These are phyloP conservation scores for Boletus sp. DNA, from an alignment of 768 basidiomycete species.

Conservation along the genomic window DNA sequence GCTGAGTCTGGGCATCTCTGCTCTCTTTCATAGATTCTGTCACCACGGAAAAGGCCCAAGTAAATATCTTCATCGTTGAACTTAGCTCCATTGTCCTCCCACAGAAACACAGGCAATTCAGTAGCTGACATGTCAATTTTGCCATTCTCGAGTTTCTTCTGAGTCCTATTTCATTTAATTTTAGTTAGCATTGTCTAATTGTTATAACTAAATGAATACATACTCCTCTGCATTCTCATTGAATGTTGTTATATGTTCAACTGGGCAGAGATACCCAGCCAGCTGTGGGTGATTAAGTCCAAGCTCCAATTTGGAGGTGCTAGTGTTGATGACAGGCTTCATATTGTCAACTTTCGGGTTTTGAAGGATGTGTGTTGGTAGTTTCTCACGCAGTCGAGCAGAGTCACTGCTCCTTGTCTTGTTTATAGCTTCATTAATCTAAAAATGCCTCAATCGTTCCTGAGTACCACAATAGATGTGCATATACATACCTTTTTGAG, in stretches of 20 bases:
- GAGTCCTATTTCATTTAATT: no score
- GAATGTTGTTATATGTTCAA: background rate
- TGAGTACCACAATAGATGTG: background rate
- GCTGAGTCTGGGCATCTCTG: no score
- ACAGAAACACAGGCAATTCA: no score
- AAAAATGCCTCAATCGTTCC: background rate
- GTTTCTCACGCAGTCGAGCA: background rate
- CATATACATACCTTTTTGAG: background rate
- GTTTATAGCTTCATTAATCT: background rate
- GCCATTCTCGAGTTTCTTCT: no score
- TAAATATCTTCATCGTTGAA: background rate
- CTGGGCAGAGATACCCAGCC: background rate
- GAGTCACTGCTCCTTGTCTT: background rate
- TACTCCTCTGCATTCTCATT: background rate
- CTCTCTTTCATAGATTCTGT: no score
- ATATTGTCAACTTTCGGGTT: background rate
- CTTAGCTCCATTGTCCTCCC: background rate
- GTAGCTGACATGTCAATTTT: no score
- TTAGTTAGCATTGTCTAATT: background rate
- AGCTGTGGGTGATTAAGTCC: background rate
- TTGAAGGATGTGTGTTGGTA: background rate
- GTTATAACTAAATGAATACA: background rate
- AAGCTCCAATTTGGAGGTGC: background rate
- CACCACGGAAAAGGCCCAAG: background rate
- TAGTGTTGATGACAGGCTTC: background rate